These are phyloP conservation scores for Westerdykella sp. DNA, from an alignment of 2,329 filamentous ascomycete species.

Conservation along the genomic window DNA sequence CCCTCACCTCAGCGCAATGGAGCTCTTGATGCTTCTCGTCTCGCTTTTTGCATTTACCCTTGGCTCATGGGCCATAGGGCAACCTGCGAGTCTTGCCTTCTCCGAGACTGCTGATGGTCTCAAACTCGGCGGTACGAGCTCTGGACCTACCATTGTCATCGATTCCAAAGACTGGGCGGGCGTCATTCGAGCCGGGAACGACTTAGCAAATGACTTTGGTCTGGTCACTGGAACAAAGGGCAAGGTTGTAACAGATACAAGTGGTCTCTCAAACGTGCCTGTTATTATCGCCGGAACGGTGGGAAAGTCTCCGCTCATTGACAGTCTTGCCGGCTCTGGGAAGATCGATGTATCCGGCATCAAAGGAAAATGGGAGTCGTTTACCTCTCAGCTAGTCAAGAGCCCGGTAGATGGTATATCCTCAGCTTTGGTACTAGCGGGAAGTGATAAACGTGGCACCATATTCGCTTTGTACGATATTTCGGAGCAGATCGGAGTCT, in stretches of 20 bases:
- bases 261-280: slow-evolving; percentile 8
- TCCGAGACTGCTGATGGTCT: slow-evolving; percentile 12
- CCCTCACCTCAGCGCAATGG: slow-evolving; percentile 1
- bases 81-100: slow-evolving; percentile 15
- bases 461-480: slow-evolving; percentile 65
- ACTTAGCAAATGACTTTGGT: slow-evolving; percentile 59
- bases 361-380: slow-evolving; percentile 62
- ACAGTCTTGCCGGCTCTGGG: slow-evolving; percentile 47
- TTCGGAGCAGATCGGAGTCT: slow-evolving; percentile 65
- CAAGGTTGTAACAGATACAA: slow-evolving; percentile 29
- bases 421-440: slow-evolving; percentile 57
- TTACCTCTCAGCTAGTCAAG: slow-evolving; percentile 51
- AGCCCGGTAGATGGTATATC: slow-evolving; percentile 50
- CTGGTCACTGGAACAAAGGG: slow-evolving; percentile 57
- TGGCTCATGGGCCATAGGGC: slow-evolving; percentile 11
- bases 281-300: slow-evolving; percentile 63
- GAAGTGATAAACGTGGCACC: slow-evolving; percentile 56
- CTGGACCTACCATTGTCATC: slow-evolving; percentile 18
- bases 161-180: slow-evolving; percentile 52
- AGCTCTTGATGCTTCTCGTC: slow-evolving; percentile 3
- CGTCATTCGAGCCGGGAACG: slow-evolving; percentile 56
- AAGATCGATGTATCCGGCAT: slow-evolving; percentile 53
- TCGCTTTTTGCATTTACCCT: slow-evolving; percentile 2
- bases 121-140: slow-evolving; percentile 14
- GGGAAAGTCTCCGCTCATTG: slow-evolving; percentile 55